phyloP scores from a whole-genome alignment of 129 eudicot species.

The Centrapalus pauciflorus region DNA sequence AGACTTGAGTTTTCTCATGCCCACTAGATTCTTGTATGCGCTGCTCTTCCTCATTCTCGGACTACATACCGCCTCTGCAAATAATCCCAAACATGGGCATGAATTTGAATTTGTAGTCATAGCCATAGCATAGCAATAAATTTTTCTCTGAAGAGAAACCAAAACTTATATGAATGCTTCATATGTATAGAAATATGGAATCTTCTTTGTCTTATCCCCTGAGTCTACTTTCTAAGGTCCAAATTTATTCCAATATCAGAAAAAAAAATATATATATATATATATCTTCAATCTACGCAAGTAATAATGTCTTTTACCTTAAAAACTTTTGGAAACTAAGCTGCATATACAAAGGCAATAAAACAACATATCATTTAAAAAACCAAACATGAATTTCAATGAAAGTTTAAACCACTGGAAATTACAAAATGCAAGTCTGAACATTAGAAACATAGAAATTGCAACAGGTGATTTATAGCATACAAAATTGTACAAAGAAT shows the following conservation, averaged over 20 bases:
- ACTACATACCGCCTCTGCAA: slow-evolving; percentile 21
- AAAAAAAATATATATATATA: too few relatives aligned
- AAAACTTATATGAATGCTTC: not conserved
- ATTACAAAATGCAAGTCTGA: slow-evolving; percentile 15
- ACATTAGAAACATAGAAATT: too few relatives aligned
- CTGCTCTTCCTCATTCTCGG: slow-evolving; percentile 12
- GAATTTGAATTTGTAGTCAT: slow-evolving; percentile 21
- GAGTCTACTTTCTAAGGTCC: slow-evolving; percentile 29
- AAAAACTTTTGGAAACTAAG: not conserved
- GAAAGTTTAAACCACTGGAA: not conserved
- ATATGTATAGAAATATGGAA: slow-evolving; percentile 2
- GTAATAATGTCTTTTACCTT: too few relatives aligned
- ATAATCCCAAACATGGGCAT: slow-evolving; percentile 34
- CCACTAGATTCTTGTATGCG: not conserved
- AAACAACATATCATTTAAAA: too few relatives aligned
- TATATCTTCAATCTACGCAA: not conserved
- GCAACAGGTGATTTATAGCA: slow-evolving; percentile 4
- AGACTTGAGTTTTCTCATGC: slow-evolving; percentile 15
- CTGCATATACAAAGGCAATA: too few relatives aligned
- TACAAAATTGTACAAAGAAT: slow-evolving; percentile 31
- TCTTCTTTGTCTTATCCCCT: slow-evolving; percentile 32
- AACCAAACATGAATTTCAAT: too few relatives aligned
- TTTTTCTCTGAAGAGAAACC: not conserved
- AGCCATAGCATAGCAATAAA: slow-evolving; percentile 17
- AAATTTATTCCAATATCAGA: slow-evolving; percentile 21